A percentile compares a stretch with the other conserved stretches of the same genome.
These are phyloP conservation scores for Colletotrichum karsti DNA, from an alignment of 2,329 filamentous ascomycete genomes.

Conservation along the genomic window DNA sequence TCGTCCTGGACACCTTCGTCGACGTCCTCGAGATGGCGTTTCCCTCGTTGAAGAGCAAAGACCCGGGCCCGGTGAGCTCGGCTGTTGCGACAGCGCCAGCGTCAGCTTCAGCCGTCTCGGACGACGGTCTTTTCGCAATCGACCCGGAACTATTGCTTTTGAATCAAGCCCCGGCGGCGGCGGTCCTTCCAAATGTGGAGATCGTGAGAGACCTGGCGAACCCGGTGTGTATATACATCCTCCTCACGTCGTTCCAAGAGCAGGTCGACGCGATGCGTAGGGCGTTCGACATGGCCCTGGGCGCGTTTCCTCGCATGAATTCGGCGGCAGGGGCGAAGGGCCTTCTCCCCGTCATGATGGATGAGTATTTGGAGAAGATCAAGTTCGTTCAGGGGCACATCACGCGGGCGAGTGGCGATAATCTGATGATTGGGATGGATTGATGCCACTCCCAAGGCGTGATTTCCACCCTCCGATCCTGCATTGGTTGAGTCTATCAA, in stretches of 20 bases:
- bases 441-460: too few species aligned
- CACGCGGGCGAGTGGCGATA: neutral
- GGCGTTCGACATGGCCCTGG: neutral
- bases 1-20: slow-evolving; percentile 12
- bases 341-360: neutral
- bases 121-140: neutral
- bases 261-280: neutral
- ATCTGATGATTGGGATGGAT: neutral
- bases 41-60: neutral
- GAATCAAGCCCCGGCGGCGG: neutral
- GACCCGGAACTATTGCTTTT: neutral
- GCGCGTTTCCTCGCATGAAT: neutral
- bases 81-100: too few species aligned
- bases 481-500: too few species aligned
- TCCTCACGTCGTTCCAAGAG: neutral
- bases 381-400: neutral
- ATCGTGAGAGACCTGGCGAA: neutral
- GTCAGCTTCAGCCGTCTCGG: too few species aligned
- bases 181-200: neutral
- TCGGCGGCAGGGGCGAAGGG: neutral
- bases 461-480: too few species aligned
- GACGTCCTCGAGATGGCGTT: slow-evolving; percentile 9
- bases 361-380: neutral
- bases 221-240: neutral
- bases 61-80: neutral